These are phyloP conservation scores for Geotrichum fermentans DNA, from an alignment of 1,139 yeast species.

Conservation along the genomic window DNA sequence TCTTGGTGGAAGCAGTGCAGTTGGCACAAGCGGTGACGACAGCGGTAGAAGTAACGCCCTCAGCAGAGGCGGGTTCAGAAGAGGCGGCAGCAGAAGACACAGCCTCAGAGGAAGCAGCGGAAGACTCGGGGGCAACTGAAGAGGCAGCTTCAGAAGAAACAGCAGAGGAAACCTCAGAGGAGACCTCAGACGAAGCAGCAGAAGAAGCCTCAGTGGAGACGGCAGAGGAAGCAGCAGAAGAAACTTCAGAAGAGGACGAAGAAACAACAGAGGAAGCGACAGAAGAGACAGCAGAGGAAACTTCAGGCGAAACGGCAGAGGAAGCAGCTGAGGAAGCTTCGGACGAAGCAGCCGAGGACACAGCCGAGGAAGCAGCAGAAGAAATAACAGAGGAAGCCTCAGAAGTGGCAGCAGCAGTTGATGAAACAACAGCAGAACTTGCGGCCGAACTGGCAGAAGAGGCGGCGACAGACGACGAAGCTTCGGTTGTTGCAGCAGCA, in stretches of 20 bases:
- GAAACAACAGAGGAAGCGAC: not conserved
- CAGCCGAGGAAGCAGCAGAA: conserved; percentile 1
- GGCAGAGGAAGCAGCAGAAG: conserved; percentile 20
- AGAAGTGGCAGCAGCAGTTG: conserved; percentile 3
- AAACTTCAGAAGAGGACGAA: conserved; percentile 20
- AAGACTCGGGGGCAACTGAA: conserved; percentile 7
- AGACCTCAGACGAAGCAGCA: conserved; percentile 1
- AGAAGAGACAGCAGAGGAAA: not conserved
- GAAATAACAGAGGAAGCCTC: not conserved
- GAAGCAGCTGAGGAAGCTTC: conserved; percentile 4
- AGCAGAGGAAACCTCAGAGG: conserved; percentile 1
- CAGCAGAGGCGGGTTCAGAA: conserved; percentile 15
- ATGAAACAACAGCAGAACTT: not conserved
- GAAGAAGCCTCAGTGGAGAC: conserved; percentile 16
- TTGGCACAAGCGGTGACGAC: conserved; percentile 21
- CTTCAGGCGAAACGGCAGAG: not conserved
- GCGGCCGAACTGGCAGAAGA: not conserved
- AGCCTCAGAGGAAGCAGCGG: conserved; percentile 11
- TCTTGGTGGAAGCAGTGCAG: conserved; percentile 26
- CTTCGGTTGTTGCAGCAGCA: not conserved
- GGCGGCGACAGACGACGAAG: not conserved
- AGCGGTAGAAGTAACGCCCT: conserved; percentile 20
- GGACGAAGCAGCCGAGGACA: not conserved
- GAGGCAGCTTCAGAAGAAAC: not conserved
- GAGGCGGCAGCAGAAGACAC: conserved; percentile 10